Evolutionary conservation across 2,329 filamentous ascomycete species (phyloP), one percentile per base, ranked within the genome.

Genomic region (Harringtonia lauricola): DNA sequence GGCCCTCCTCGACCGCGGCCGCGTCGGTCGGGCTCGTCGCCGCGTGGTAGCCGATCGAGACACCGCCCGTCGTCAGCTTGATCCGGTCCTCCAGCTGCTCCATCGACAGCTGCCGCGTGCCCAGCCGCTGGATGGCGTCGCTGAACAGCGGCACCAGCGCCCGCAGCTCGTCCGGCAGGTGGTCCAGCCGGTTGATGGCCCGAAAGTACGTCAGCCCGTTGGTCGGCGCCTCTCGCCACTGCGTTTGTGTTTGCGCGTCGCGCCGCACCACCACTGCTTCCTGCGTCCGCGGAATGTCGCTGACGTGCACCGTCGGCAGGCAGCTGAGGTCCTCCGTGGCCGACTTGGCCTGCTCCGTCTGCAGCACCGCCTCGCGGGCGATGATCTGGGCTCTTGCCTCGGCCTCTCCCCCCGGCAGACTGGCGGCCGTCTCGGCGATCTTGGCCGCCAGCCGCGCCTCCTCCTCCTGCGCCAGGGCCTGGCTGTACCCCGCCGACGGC

Each of bases 191-290:
- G 58, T 94, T 88, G 59, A 96, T 76, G 3, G 87, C 88, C 47
- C 89, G 82, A 68, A 98, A 95, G 60, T 98, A 98, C 2, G 90
- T 96, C 46, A 98, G 67, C 0, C 92, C 92, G 55, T 98, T 98
- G 0, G 92, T 98, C 2, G 87, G 85, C 8, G 89, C 87, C 61
- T 94, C 86, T 41, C 83, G 81, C 88, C 89, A 95, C 55, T 95
- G 86, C 4, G 92, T 77, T 37, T 82, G 33, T 3, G 19, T 14
- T 14, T 17, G 14, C 9, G 68, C 65, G n/a, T 83, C 77, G 49
- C 90, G 85, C 43, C 75, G 74, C 34, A 81, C 55, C 3, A 65
- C 56, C 0, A 72, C 61, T 0, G 64, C 62, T 54, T 89, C 83
- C 57, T 85, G 86, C 48, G 76, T 67, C 43, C 89, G 76, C 1